These are phyloP conservation scores for Cucurbita moschata DNA, from an alignment of 306 rosid genomes.

Conservation along the genomic window DNA sequence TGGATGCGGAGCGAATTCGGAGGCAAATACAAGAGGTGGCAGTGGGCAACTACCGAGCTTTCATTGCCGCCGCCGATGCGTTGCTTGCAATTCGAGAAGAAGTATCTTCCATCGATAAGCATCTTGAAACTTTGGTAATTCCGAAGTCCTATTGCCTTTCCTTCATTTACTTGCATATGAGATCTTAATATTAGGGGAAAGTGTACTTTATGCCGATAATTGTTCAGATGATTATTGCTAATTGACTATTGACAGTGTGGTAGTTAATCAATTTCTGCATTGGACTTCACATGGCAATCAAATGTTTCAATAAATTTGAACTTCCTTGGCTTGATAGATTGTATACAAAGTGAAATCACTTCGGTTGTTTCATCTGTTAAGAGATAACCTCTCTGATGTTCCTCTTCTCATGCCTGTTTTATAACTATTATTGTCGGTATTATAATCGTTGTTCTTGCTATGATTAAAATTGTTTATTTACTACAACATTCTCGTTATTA, in stretches of 20 bases:
- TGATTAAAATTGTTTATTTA: neutral
- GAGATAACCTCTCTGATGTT: neutral
- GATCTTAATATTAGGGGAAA: neutral
- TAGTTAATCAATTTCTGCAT: neutral
- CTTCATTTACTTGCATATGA: neutral
- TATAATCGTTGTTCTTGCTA: neutral
- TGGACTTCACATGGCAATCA: neutral
- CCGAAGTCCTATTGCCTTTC: neutral
- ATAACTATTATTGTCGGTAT: neutral
- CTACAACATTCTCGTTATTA: neutral
- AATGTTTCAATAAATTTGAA: neutral
- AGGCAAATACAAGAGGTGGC: constrained; percentile 99
- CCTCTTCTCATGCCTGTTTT: neutral
- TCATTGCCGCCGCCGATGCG: constrained; percentile 83
- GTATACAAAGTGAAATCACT: neutral
- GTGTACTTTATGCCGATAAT: neutral
- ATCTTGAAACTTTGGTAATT: constrained; percentile 44
- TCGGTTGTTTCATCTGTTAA: neutral
- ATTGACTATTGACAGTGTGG: neutral
- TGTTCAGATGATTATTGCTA: neutral
- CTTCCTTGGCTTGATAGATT: neutral
- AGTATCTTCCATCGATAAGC: constrained; percentile 49
- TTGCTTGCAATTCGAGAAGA: constrained; percentile 75
- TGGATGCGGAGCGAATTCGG: constrained; percentile 94
- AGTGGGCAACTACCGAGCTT: constrained; percentile 70